Evolutionary conservation across 2,329 filamentous ascomycete species (phyloP).

Genomic region (Keithomyces neogunnii): DNA sequence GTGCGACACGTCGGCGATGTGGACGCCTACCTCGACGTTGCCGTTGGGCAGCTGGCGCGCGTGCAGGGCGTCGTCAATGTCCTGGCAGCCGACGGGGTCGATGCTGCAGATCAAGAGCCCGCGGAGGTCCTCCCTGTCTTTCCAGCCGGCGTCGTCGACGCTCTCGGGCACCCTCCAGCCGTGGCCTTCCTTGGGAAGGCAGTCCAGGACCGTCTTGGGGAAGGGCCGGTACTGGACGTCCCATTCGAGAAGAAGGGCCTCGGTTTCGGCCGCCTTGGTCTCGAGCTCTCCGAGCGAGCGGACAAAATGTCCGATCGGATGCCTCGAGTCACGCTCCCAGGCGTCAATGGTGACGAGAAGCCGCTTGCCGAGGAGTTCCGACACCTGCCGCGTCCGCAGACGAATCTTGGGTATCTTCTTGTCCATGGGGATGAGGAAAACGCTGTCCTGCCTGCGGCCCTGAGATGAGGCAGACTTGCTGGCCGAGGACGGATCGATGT

Average conservation of each 20-base stretch:
- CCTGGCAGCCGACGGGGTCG: slow-evolving; percentile 89
- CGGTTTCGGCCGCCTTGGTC: slow-evolving; percentile 95
- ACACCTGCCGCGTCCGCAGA: slow-evolving; percentile 81
- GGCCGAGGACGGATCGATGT: slow-evolving; percentile 82
- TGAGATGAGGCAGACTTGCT: slow-evolving; percentile 63
- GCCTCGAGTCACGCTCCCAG: slow-evolving; percentile 89
- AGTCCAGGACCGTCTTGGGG: slow-evolving; percentile 90
- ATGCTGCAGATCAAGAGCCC: slow-evolving; percentile 92
- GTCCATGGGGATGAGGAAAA: slow-evolving; percentile 96
- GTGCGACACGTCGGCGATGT: slow-evolving; percentile 98
- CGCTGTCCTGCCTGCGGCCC: slow-evolving; percentile 78
- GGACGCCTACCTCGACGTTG: slow-evolving; percentile 91
- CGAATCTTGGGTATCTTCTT: slow-evolving; percentile 96
- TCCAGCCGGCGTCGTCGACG: slow-evolving; percentile 78
- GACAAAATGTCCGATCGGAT: slow-evolving; percentile 89
- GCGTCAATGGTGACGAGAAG: slow-evolving; percentile 89
- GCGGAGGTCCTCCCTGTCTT: slow-evolving; percentile 72
- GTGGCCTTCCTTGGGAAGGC: slow-evolving; percentile 82
- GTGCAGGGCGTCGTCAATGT: slow-evolving; percentile 96
- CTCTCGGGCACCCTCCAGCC: slow-evolving; percentile 86
- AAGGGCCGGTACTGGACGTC: slow-evolving; percentile 98
- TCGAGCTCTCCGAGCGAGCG: slow-evolving; percentile 88
- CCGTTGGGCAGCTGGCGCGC: slow-evolving; percentile 79
- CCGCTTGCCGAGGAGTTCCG: slow-evolving; percentile 81
- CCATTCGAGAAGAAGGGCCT: slow-evolving; percentile 87